A percentile compares a stretch with the other conserved stretches of the same genome.
phyloP scores from a whole-genome alignment of 371 early-diverging fungal genomes.

The Lichtheimia ramosa region DNA sequence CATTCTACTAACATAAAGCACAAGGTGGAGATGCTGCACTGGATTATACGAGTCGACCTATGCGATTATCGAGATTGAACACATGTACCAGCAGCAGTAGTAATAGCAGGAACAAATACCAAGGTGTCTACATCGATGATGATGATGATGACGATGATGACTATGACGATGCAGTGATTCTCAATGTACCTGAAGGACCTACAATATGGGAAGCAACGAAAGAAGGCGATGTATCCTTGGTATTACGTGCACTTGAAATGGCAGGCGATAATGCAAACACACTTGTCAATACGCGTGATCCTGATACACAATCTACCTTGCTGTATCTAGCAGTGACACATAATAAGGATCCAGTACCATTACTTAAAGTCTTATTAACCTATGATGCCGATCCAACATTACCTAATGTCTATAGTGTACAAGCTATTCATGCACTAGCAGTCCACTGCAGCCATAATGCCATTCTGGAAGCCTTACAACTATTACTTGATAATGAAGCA shows the following conservation, averaged over 20 bases:
- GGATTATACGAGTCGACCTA: too few species aligned
- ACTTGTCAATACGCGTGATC: slow-evolving; percentile 49
- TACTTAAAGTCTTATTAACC: slow-evolving; percentile 38
- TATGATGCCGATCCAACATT: slow-evolving; percentile 51
- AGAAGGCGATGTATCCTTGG: neutral
- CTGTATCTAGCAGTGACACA: slow-evolving; percentile 39
- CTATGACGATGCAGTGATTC: too few species aligned
- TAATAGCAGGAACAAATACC: too few species aligned
- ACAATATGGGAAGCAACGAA: neutral
- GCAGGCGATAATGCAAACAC: slow-evolving; percentile 11
- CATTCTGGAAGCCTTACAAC: neutral
- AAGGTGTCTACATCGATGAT: too few species aligned
- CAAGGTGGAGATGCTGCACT: too few species aligned
- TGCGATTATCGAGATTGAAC: too few species aligned
- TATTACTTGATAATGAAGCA: slow-evolving; percentile 29
- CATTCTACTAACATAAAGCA: too few species aligned
- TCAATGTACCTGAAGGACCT: too few species aligned
- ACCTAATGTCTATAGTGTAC: slow-evolving; percentile 38
- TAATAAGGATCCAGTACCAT: slow-evolving; percentile 29
- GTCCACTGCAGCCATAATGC: slow-evolving; percentile 33
- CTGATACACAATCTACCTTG: slow-evolving; percentile 48
- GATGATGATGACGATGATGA: too few species aligned
- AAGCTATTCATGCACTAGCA: slow-evolving; percentile 40
- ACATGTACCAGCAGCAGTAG: too few species aligned
- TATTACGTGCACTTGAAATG: too few species aligned